phyloP scores from a whole-genome alignment of 169 alveolate genomes.

The Plasmodium knowlesi region DNA sequence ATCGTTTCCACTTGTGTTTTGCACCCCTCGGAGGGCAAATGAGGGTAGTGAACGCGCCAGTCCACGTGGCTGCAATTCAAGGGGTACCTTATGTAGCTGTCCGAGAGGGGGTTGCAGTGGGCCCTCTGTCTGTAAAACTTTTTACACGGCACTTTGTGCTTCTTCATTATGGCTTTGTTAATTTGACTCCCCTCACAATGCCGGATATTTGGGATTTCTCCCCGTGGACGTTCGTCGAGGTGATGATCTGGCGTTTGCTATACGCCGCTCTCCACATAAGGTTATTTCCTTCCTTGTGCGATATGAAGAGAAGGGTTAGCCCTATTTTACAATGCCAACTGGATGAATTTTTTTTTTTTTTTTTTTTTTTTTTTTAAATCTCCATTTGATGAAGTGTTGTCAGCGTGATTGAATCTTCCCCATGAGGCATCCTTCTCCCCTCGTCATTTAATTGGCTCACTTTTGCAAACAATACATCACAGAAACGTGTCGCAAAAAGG shows the following conservation, averaged over 20 bases:
- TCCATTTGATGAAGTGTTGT: neutral
- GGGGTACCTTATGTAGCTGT: slow-evolving; percentile 86
- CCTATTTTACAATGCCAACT: neutral
- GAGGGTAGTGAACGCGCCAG: slow-evolving; percentile 87
- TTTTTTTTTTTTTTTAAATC: neutral
- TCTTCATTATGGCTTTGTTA: slow-evolving; percentile 8
- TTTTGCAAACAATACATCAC: neutral
- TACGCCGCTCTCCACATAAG: neutral
- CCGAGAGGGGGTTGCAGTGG: slow-evolving; percentile 92
- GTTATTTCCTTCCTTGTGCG: neutral
- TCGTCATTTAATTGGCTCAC: neutral
- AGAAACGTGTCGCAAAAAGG: neutral
- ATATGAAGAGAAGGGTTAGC: neutral
- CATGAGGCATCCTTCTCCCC: neutral
- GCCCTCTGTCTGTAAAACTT: slow-evolving; percentile 59
- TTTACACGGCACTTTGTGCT: slow-evolving; percentile 55
- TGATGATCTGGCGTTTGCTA: neutral
- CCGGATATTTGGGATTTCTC: neutral
- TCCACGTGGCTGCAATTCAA: slow-evolving; percentile 82
- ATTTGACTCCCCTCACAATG: neutral
- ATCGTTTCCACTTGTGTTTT: neutral
- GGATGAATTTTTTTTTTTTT: neutral
- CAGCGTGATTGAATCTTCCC: neutral
- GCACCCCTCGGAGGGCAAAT: neutral
- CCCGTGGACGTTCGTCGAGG: neutral